Base-by-base conservation (phyloP, 2,329 filamentous ascomycete species). In the Neonectria coccinea region DNA sequence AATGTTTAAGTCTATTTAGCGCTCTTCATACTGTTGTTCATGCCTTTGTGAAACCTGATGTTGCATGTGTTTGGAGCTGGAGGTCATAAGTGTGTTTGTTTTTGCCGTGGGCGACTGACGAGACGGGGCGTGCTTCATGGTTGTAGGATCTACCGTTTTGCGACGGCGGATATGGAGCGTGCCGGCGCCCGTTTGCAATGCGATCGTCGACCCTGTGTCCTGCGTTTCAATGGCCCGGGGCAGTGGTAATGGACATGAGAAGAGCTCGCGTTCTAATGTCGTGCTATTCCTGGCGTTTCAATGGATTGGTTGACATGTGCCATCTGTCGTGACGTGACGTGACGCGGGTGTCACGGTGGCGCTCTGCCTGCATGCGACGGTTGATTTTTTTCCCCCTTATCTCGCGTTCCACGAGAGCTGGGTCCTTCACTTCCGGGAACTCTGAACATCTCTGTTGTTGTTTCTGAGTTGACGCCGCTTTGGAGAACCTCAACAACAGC, bases 1-100 rank as follows among this genome's bases (percentile, higher is more conserved):
- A 60, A 60, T 60, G 57, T 60, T 52, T 54, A 53, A 60, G 57
- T 60, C 42, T 60, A 60, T 60, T 53, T 60, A 33, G 20, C 18
- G 36, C 44, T 54, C 27, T 54, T 8, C 5, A 54, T 47, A 20
- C 16, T 29, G 1, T 20, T 39, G 16, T 25, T 16, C 11, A 4
- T 29, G 29, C 18, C 2, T 47, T 16, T 53, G 29, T 59, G 57
- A 60, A 60, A 60, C 57, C 31, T 42, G 29, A 6, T 51, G 48
- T 33, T 20, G 27, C n/a, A 51, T 18, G 48, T 31, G 11, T 51
- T 20, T 51, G 48, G 10, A 18, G 25, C 45, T 9, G 52, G 11
- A 22, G 51, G 27, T 8, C 10, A 5, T 14, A 36, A n/a, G 25
- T 9, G 11, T n/a, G 25, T 31, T 3, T 39, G 4, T 10, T 41